Conservation (phyloP, 2,329 filamentous ascomycete species). For the Aspergillus tamarii region DNA sequence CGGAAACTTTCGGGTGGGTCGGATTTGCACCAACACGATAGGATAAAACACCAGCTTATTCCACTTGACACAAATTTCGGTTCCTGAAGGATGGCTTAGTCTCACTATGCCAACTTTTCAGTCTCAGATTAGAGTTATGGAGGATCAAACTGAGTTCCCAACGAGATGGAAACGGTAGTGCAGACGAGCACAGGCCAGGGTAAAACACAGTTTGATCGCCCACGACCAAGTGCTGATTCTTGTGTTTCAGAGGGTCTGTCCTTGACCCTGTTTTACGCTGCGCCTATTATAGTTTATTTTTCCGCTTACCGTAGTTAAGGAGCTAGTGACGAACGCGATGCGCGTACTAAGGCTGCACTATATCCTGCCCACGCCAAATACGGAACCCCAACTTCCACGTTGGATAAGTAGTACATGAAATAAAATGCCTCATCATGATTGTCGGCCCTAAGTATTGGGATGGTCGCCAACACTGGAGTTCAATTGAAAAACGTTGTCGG, state of each 20-base stretch:
- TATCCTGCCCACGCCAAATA: background rate
- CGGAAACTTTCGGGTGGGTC: background rate
- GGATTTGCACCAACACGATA: background rate
- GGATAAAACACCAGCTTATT: background rate
- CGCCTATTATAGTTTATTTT: background rate
- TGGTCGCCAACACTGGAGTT: background rate
- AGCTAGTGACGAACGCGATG: background rate
- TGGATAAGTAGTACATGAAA: background rate
- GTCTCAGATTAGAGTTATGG: background rate
- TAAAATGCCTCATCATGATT: background rate
- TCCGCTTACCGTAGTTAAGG: background rate
- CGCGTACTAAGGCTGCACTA: no score
- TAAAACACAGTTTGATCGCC: background rate
- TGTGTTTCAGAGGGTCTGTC: background rate
- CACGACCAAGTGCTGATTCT: background rate
- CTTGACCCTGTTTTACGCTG: no score
- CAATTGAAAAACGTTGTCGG: no score
- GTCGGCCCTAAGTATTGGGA: background rate
- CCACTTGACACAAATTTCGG: background rate
- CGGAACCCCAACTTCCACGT: no score
- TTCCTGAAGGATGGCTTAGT: background rate
- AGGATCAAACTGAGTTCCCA: background rate
- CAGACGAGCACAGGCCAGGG: background rate
- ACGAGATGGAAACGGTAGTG: background rate
- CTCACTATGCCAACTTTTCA: background rate